Base-by-base conservation (phyloP, 495 filamentous ascomycete genomes). In the Podospora appendiculata region DNA sequence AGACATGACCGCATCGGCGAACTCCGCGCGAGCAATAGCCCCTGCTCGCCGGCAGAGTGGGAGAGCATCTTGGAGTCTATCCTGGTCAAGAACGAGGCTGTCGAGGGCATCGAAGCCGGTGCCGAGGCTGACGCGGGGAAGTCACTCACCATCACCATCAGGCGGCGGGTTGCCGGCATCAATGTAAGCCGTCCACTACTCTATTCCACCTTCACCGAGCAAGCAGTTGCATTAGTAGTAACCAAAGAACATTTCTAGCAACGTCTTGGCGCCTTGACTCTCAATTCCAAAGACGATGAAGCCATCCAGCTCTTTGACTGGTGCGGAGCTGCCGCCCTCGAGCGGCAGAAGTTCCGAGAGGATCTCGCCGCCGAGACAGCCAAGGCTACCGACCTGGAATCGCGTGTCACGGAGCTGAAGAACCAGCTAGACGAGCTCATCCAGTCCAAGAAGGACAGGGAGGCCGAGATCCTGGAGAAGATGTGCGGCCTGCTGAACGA, bases 401-500 rank as follows among this genome's bases (percentile, higher is more conserved):
- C 65, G 13, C 64, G 62, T 3, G 60, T 74, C 7, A 41, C 51
- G 4, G 67, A 68, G 41, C 71, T 93, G 8, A 76, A 74, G 45
- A 62, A 61, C 12, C 79, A 84, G 59, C 66, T 90, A 0, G 74
- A 83, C 8, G 82, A 88, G 35, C 75, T 91, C 32, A 72, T 80
- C n/a, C 69, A 69, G 38, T 71, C 84, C 10, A 89, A 89, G 57
- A 70, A 67, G 41, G 79, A 81, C 14, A 79, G 89, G 50, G 89
- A 95, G 60, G 73, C 78, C 14, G 79, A 83, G 47, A 64, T 94
- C 6, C 68, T 94, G 3, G 75, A 79, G 38, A 90, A 88, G 61
- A 89, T 90, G 50, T 76, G 76, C 35, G 73, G 78, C 16, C 65
- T 94, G 2, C 66, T 95, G 0, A 95, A 95, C 56, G 83, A 84